Evolutionary conservation across 108 stramenopile genomes (phyloP).

Genomic region (Fistulifera solaris): DNA sequence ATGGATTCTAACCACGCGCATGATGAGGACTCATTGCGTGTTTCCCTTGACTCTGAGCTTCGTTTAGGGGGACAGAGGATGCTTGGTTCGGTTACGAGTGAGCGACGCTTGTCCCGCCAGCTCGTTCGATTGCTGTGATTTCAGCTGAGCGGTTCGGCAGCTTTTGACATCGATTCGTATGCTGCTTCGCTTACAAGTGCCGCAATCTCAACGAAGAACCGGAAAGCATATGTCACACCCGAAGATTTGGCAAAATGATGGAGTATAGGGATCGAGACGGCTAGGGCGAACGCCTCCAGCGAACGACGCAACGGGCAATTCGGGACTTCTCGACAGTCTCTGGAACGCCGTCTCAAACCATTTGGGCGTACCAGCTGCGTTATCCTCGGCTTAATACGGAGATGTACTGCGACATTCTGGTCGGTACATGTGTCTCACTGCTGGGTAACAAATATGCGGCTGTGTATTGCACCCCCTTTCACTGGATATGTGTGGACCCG

Average conservation of each 20-base stretch:
- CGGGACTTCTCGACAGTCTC: slow-evolving; percentile 9
- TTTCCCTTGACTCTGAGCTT: no score
- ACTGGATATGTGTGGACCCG: slow-evolving; percentile 14
- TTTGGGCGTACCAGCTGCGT: slow-evolving; percentile 11
- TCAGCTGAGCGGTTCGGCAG: no score
- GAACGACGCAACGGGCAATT: slow-evolving; percentile 22
- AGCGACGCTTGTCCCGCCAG: no score
- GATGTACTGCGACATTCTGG: slow-evolving; percentile 22
- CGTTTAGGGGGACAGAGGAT: no score
- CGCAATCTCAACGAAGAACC: neutral
- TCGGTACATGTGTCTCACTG: neutral
- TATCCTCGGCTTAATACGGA: slow-evolving; percentile 11
- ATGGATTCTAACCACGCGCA: neutral
- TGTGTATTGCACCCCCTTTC: slow-evolving; percentile 12
- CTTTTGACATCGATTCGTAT: neutral
- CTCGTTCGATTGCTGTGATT: no score
- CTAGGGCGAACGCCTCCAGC: slow-evolving; percentile 12
- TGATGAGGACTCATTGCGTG: no score
- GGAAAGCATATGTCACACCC: neutral
- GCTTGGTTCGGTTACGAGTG: no score
- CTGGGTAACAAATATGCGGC: slow-evolving; percentile 17
- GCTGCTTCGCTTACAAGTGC: neutral
- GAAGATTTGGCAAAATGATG: slow-evolving; percentile 5
- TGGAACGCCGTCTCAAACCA: slow-evolving; percentile 5
- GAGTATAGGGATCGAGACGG: slow-evolving; percentile 15